These are phyloP conservation scores for Xylaria cubensis DNA, from an alignment of 495 filamentous ascomycete genomes.

Conservation along the genomic window DNA sequence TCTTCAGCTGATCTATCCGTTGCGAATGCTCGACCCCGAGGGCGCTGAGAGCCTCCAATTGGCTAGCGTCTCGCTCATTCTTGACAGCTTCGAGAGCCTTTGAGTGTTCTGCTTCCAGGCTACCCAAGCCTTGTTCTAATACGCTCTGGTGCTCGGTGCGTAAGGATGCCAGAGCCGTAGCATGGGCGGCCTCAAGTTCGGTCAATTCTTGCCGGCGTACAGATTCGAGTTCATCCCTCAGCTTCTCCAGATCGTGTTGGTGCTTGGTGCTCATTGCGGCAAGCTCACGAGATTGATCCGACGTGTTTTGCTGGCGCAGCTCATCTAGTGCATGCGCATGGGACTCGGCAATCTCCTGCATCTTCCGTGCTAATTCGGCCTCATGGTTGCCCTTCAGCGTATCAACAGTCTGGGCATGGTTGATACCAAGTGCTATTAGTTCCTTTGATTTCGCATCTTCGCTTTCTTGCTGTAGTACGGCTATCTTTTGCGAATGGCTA, in stretches of 20 bases:
- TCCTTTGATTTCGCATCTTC: conserved; percentile 33
- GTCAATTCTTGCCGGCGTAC: conserved; percentile 24
- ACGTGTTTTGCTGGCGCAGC: conserved; percentile 26
- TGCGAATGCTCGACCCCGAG: conserved; percentile 26
- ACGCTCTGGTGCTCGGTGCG: conserved; percentile 29
- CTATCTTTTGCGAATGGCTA: conserved; percentile 30
- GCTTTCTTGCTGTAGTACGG: conserved; percentile 27
- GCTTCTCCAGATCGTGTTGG: conserved; percentile 22
- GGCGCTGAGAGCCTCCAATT: conserved; percentile 27
- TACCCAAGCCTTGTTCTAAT: conserved; percentile 29
- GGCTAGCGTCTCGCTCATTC: conserved; percentile 21
- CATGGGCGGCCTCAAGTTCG: conserved; percentile 29
- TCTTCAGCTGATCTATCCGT: conserved; percentile 29
- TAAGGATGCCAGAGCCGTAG: conserved; percentile 25
- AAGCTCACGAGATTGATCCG: conserved; percentile 23
- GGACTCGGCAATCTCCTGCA: conserved; percentile 29
- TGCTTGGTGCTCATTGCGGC: conserved; percentile 10
- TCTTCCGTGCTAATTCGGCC: conserved; percentile 26
- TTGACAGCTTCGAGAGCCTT: conserved; percentile 30
- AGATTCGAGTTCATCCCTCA: conserved; percentile 26
- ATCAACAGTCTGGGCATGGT: conserved; percentile 28
- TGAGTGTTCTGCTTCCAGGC: conserved; percentile 23
- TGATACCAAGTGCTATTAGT: conserved; percentile 25
- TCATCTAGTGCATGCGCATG: conserved; percentile 25
- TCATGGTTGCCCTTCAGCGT: conserved; percentile 29